Evolutionary conservation across 805 yeast genomes (phyloP).

Genomic region (Ogataea dorogensis): DNA sequence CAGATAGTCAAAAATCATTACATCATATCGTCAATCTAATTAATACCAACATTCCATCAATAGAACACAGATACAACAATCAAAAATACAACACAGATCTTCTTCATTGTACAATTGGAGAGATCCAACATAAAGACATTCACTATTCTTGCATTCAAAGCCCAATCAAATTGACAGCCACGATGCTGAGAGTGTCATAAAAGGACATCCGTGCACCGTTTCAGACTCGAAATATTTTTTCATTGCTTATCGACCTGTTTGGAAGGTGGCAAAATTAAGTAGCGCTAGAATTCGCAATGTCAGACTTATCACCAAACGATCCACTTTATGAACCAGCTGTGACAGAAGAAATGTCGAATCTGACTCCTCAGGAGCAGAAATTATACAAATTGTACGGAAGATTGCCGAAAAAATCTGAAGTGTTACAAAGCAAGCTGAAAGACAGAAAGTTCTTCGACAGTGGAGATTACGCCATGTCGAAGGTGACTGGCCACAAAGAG

Average conservation of each 20-base stretch:
- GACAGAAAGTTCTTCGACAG: slow-evolving; percentile 92
- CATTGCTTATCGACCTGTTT: slow-evolving; percentile 2
- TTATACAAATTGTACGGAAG: slow-evolving; percentile 81
- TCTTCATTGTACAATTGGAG: slow-evolving; percentile 20
- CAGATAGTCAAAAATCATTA: neutral
- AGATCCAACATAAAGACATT: neutral
- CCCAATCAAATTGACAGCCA: slow-evolving; percentile 1
- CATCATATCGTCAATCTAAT: slow-evolving; percentile 10
- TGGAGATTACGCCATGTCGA: slow-evolving; percentile 89
- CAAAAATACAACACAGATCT: slow-evolving; percentile 5
- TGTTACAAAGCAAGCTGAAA: slow-evolving; percentile 70
- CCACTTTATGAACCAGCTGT: slow-evolving; percentile 46
- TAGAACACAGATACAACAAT: slow-evolving; percentile 5
- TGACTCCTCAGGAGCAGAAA: slow-evolving; percentile 77
- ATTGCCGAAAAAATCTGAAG: slow-evolving; percentile 76
- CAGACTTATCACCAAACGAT: slow-evolving; percentile 38
- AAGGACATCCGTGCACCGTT: slow-evolving; percentile 10
- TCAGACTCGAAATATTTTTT: slow-evolving; percentile 9
- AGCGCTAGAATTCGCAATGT: slow-evolving; percentile 2
- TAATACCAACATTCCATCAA: slow-evolving; percentile 12
- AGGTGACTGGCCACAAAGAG: slow-evolving; percentile 49
- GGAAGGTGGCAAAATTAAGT: slow-evolving; percentile 13
- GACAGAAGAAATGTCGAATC: slow-evolving; percentile 49
- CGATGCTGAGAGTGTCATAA: slow-evolving; percentile 1
- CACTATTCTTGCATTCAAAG: neutral